These are phyloP conservation scores for Colletotrichum musicola DNA, from an alignment of 2,329 filamentous ascomycete genomes.

Conservation along the genomic window DNA sequence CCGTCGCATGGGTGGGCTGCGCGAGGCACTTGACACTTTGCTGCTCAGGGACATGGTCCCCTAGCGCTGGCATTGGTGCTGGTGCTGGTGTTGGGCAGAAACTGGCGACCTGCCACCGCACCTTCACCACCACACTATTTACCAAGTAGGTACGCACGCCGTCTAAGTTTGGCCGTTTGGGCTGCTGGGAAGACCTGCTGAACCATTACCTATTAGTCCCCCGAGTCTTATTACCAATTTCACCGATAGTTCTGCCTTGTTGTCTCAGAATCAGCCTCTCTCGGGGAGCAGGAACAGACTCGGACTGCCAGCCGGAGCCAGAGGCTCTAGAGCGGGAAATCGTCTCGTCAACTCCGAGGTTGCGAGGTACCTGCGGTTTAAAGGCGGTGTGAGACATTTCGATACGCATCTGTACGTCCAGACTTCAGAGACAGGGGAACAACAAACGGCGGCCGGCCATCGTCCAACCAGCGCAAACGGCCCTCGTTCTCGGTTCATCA, in stretches of 20 bases:
- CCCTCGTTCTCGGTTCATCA: conserved; percentile 10
- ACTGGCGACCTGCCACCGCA: neutral
- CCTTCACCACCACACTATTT: too few relatives aligned
- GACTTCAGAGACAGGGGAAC: neutral
- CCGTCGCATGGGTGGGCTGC: conserved; percentile 37
- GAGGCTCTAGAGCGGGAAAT: neutral
- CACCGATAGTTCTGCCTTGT: neutral
- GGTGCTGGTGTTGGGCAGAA: conserved; percentile 1
- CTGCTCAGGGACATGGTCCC: conserved; percentile 31
- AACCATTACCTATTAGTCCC: too few relatives aligned
- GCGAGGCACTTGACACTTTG: conserved; percentile 36
- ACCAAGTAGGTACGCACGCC: conserved; percentile 6
- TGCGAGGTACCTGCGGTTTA: neutral
- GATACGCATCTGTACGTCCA: conserved; percentile 10
- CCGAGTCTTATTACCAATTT: neutral
- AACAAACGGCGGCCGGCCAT: neutral
- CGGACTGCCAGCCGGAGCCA: neutral
- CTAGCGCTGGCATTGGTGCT: conserved; percentile 9
- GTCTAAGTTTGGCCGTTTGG: neutral
- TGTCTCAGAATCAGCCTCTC: neutral
- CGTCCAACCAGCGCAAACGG: conserved; percentile 12
- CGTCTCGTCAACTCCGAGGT: neutral
- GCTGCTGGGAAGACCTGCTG: too few relatives aligned
- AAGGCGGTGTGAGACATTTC: conserved; percentile 34
- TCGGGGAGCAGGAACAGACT: neutral